Base-by-base conservation (phyloP, 805 yeast genomes). In the Ogataea nonfermentans region DNA sequence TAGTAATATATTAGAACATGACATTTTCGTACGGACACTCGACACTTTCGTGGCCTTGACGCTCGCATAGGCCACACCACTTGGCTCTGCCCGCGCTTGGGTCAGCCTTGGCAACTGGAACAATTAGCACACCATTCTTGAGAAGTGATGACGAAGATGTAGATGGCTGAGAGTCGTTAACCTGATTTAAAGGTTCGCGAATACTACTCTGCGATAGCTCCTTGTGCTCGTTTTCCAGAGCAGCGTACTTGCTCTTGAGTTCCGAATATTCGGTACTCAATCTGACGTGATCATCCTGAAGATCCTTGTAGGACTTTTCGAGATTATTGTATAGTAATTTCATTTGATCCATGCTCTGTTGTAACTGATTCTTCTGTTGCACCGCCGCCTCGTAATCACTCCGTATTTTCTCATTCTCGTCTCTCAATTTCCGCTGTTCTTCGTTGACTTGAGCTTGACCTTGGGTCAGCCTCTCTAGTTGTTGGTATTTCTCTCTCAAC, bases 31-130 rank as follows among this genome's bases (percentile, higher is more conserved):
- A 88, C 0, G 96, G 96, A 62, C 99, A 91, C 40, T 88, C 88
- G 22, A 81, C 69, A 48, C 93, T 84, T 33, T 79, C 81, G 57
- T 91, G 99, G 0, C 98, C 99, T 31, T 78, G 80, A 39, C 87
- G 68, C 59, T 91, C 98, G 65, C 99, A 91, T 37, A 88, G 68
- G 0, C 95, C 96, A 65, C 99, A 91, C 95, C 96, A 91, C 46
- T 77, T 71, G 19, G 66, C 66, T 30, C 90, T 71, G 1, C 96
- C 96, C 2, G 78, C 78, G 0, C 89, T 70, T 1, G 90, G 84
- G 57, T 87, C 93, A 10, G 62, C 55, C 14, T 62, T 60, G 1
- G 51, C 57, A 4, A 66, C 64, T 0, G 87, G 84, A 27, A 74
- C 78, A 1, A 79, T 67, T 27, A 56, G 44, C 16, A 48, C 51